Conservation (phyloP, 352 stramenopile genomes). For the Aphanomyces invadans region DNA sequence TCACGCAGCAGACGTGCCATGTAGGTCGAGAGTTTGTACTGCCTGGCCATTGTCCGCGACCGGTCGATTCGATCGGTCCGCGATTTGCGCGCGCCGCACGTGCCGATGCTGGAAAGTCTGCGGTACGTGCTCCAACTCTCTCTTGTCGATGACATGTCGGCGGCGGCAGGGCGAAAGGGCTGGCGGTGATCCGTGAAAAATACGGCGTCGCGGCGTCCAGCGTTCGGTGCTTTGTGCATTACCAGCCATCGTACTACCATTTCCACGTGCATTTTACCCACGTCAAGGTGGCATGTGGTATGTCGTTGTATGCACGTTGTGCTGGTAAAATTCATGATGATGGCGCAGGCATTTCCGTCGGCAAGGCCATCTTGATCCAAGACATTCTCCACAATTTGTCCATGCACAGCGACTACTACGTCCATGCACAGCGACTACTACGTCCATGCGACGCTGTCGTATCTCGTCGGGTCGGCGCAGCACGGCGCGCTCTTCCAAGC, state of each 20-base stretch:
- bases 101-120: conserved; percentile 64
- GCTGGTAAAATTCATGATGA: neutral
- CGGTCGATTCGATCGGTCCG: conserved; percentile 61
- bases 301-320: neutral
- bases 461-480: conserved; percentile 68
- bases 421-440: conserved; percentile 65
- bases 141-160: neutral
- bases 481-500: conserved; percentile 65
- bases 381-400: conserved; percentile 80
- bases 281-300: conserved; percentile 71
- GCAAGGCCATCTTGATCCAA: conserved; percentile 76
- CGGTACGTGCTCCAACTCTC: conserved; percentile 33
- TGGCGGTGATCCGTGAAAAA: conserved; percentile 42
- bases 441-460: conserved; percentile 61
- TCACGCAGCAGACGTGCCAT: neutral
- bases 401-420: conserved; percentile 54
- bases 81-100: conserved; percentile 54
- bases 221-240: conserved; percentile 80
- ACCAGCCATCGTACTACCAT: conserved; percentile 85
- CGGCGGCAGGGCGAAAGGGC: conserved; percentile 42
- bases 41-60: conserved; percentile 72
- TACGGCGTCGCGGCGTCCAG: conserved; percentile 48
- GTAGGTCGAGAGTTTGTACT: conserved; percentile 74
- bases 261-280: conserved; percentile 84
- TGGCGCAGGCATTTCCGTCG: conserved; percentile 48